These are phyloP conservation scores for Claviceps humidiphila DNA, from an alignment of 2,329 filamentous ascomycete species.

Conservation along the genomic window DNA sequence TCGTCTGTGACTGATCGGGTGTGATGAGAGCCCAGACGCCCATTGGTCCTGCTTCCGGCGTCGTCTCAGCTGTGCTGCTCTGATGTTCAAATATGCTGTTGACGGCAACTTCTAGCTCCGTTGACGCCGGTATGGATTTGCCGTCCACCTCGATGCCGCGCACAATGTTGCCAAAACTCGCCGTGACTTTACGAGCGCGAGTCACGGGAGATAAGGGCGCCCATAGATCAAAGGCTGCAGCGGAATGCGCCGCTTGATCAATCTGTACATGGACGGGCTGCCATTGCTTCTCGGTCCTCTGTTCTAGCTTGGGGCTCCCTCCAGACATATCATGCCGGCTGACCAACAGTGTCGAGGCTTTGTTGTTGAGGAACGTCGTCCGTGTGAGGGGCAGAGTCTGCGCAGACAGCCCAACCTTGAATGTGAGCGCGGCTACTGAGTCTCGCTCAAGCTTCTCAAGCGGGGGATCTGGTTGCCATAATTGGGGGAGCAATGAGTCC, in stretches of 20 bases:
- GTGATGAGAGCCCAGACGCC: slow-evolving; percentile 63
- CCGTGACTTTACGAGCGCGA: slow-evolving; percentile 44
- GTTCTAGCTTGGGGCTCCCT: slow-evolving; percentile 11
- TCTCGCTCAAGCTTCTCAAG: slow-evolving; percentile 19
- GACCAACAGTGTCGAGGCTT: slow-evolving; percentile 42
- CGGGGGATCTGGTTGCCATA: slow-evolving; percentile 26
- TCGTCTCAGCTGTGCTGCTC: slow-evolving; percentile 9
- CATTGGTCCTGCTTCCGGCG: slow-evolving; percentile 29
- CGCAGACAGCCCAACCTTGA: slow-evolving; percentile 23
- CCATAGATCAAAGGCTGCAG: slow-evolving; percentile 16
- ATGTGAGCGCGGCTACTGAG: slow-evolving; percentile 27
- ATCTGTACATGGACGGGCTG: slow-evolving; percentile 23
- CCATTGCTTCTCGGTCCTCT: slow-evolving; percentile 22
- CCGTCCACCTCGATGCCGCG: slow-evolving; percentile 42
- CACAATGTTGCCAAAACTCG: slow-evolving; percentile 68
- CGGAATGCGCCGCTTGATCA: slow-evolving; percentile 9
- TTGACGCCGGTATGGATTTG: slow-evolving; percentile 46
- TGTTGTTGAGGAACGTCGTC: slow-evolving; percentile 63
- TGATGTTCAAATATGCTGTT: slow-evolving; percentile 38
- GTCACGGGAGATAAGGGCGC: slow-evolving; percentile 51
- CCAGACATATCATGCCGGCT: slow-evolving; percentile 16
- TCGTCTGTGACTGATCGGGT: slow-evolving; percentile 21
- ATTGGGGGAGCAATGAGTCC: slow-evolving; percentile 27
- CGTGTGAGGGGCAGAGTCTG: slow-evolving; percentile 57
- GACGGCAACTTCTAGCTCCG: slow-evolving; percentile 56